Conservation (phyloP, 2,329 filamentous ascomycete genomes). For the Phialophora macrospora region DNA sequence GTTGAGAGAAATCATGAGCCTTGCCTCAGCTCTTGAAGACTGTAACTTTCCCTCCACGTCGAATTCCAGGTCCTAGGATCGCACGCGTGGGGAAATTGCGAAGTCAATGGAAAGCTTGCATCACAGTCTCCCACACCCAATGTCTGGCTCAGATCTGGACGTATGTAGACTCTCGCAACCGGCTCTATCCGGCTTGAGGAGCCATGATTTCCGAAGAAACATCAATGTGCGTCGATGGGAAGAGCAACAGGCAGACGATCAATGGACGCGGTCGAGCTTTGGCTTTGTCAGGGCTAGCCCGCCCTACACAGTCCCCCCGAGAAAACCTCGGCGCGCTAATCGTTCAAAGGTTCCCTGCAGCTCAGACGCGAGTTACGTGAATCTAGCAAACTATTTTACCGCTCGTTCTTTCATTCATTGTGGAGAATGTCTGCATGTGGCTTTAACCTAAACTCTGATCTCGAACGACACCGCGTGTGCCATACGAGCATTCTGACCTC, state of each 20-base stretch:
- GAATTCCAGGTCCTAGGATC: background rate
- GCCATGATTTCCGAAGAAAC: background rate
- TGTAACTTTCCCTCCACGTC: background rate
- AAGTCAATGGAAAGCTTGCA: background rate
- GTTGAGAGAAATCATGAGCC: background rate
- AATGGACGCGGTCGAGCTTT: background rate
- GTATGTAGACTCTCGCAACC: background rate
- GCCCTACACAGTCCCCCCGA: background rate
- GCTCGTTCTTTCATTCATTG: background rate
- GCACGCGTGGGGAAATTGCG: background rate
- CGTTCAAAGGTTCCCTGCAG: background rate
- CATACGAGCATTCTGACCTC: background rate
- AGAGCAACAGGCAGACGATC: too few species aligned
- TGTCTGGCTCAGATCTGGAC: too few species aligned
- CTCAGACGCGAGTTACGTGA: background rate
- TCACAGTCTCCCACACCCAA: background rate
- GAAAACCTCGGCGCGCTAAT: background rate
- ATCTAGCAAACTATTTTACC: background rate
- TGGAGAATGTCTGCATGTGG: background rate
- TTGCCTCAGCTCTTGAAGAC: background rate
- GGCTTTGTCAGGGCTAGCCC: background rate
- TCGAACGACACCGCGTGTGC: background rate
- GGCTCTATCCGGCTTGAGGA: background rate
- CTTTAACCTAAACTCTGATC: background rate
- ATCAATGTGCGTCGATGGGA: background rate